Conservation (phyloP, 345 rosid genomes). For the Aegle marmelos region DNA sequence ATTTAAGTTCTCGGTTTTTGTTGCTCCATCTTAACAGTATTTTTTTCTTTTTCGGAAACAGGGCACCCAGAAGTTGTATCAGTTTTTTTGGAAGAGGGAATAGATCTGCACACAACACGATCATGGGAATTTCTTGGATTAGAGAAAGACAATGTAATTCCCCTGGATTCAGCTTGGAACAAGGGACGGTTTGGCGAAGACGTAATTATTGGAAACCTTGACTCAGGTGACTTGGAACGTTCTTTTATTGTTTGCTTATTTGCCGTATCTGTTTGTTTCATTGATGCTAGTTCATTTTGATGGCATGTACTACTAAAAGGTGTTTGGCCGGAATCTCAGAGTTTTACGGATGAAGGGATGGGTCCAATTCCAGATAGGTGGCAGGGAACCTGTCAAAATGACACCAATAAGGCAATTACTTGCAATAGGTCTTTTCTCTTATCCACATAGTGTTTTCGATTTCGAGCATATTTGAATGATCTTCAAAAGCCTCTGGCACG, state of each 20-base stretch:
- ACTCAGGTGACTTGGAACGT: slow-evolving; percentile 35
- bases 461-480: too few species aligned
- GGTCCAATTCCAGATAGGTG: slow-evolving; percentile 30
- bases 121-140: slow-evolving; percentile 68
- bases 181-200: slow-evolving; percentile 48
- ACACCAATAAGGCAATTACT: neutral
- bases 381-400: slow-evolving; percentile 27
- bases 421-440: slow-evolving; percentile 22
- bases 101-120: slow-evolving; percentile 51
- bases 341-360: slow-evolving; percentile 30
- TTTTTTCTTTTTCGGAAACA: slow-evolving; percentile 9
- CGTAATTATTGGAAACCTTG: slow-evolving; percentile 58
- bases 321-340: slow-evolving; percentile 39
- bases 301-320: slow-evolving; percentile 5
- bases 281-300: too few species aligned
- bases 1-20: neutral
- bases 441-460: neutral
- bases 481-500: too few species aligned
- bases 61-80: slow-evolving; percentile 61
- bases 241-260: too few species aligned
- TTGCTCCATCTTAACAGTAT: neutral
- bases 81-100: slow-evolving; percentile 52
- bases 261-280: too few species aligned
- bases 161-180: slow-evolving; percentile 39
- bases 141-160: slow-evolving; percentile 36